Conservation (phyloP, 148 eudicot genomes). For the Heliamphora exappendiculata region DNA sequence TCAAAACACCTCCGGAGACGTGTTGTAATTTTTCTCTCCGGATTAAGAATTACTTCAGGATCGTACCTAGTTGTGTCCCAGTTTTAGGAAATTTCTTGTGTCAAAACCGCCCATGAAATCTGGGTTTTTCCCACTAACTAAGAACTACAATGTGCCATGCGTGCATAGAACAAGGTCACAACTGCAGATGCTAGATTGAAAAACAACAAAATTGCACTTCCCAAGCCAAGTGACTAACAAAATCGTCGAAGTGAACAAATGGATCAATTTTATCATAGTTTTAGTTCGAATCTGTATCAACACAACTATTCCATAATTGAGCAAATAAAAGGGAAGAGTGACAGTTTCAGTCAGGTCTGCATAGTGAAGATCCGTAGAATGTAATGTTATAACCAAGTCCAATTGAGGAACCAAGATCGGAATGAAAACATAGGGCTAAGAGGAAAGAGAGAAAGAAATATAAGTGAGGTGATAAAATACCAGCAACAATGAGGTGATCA, state of each 20-base stretch:
- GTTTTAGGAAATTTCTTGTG: too few species aligned
- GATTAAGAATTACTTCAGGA: too few species aligned
- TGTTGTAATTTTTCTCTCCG: too few species aligned
- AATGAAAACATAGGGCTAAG: constrained; percentile 1
- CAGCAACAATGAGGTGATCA: constrained; percentile 73
- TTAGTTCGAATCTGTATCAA: constrained; percentile 5
- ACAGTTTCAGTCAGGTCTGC: not conserved
- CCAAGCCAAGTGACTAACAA: not conserved
- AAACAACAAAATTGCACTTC: not conserved
- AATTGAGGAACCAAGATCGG: not conserved
- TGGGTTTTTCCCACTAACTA: not conserved
- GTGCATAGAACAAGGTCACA: not conserved
- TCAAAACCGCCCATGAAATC: not conserved
- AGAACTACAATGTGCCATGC: not conserved
- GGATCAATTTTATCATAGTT: not conserved
- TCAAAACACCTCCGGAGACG: not conserved
- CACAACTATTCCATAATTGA: not conserved
- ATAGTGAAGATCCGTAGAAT: not conserved
- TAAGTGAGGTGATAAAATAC: constrained; percentile 21
- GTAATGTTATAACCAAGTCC: not conserved
- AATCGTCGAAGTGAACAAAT: not conserved
- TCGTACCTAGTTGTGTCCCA: too few species aligned
- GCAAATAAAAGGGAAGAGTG: not conserved
- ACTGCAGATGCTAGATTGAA: not conserved
- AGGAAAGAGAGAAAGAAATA: constrained; percentile 2